Evolutionary conservation across 805 yeast genomes (phyloP).

Genomic region (Sugiyamaella marilandica): DNA sequence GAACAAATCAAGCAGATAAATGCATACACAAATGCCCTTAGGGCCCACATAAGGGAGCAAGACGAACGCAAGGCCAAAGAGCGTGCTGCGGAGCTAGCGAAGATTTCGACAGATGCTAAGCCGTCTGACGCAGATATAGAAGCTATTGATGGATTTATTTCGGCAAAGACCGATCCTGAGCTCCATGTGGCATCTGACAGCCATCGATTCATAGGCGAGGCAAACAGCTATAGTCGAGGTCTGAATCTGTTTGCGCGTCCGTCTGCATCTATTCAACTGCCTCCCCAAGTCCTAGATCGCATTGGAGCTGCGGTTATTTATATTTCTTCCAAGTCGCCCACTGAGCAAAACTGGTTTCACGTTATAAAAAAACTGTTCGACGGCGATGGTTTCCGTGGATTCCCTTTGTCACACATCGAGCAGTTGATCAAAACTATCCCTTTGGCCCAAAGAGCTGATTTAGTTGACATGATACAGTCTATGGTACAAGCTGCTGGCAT

Average conservation of each 20-base stretch:
- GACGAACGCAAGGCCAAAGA: conserved; percentile 19
- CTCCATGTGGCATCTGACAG: background rate
- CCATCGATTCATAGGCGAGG: background rate
- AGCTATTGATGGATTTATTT: conserved; percentile 12
- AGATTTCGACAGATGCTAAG: conserved; percentile 4
- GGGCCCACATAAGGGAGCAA: conserved; percentile 12
- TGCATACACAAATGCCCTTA: conserved; percentile 15
- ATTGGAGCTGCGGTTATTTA: conserved; percentile 16
- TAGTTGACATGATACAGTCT: conserved; percentile 18
- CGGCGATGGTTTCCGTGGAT: conserved; percentile 21
- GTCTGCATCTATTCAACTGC: conserved; percentile 12
- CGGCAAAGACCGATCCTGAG: conserved; percentile 9
- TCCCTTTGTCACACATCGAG: conserved; percentile 25
- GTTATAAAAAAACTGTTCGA: conserved; percentile 16
- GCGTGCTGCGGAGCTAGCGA: conserved; percentile 12
- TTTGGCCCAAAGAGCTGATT: conserved; percentile 18
- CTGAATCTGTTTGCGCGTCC: conserved; percentile 15
- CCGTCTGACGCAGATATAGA: conserved; percentile 20
- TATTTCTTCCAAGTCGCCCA: conserved; percentile 7
- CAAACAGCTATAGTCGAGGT: conserved; percentile 2
- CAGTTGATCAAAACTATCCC: conserved; percentile 27
- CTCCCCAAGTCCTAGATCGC: conserved; percentile 16
- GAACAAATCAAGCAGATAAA: conserved; percentile 17
- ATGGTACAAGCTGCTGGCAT: conserved; percentile 23
- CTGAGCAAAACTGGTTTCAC: conserved; percentile 21